A percentile compares a stretch with the other conserved stretches of the same genome.
phyloP scores from a whole-genome alignment of 495 filamentous ascomycete species.

The Hyphodiscus hymeniophilus region DNA sequence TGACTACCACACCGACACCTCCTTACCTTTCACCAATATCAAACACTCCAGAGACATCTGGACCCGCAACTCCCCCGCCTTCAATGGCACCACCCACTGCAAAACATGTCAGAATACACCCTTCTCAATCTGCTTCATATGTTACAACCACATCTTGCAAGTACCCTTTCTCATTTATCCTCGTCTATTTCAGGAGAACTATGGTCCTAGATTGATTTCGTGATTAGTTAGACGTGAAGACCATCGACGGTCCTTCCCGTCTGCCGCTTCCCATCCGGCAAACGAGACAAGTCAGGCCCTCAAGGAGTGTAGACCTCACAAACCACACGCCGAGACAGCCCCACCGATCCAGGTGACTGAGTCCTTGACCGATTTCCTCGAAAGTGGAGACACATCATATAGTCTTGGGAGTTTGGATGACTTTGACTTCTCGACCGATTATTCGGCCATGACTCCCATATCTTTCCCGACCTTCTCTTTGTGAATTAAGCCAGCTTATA shows the following conservation, averaged over 20 bases:
- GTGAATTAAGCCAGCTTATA: too few species aligned
- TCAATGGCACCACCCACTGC: not conserved
- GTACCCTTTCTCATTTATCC: constrained; percentile 3
- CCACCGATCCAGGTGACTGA: not conserved
- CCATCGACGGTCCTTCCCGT: not conserved
- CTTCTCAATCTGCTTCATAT: not conserved
- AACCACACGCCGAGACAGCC: not conserved
- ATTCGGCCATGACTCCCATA: not conserved
- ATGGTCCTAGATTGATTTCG: constrained; percentile 18
- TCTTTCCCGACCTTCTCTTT: too few species aligned
- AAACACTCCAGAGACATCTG: too few species aligned
- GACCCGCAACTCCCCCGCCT: too few species aligned
- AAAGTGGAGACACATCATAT: not conserved
- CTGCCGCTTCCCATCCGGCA: not conserved
- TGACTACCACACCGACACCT: too few species aligned
- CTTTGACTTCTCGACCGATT: not conserved
- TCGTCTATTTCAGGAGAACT: constrained; percentile 8
- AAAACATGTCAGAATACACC: not conserved
- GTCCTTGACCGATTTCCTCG: not conserved
- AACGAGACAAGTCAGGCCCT: not conserved
- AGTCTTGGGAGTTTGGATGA: not conserved
- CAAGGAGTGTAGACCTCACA: not conserved
- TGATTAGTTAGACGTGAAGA: constrained; percentile 6
- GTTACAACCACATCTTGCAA: constrained; percentile 4
- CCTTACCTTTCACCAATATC: too few species aligned